Evolutionary conservation across 106 monocot genomes (phyloP).

Genomic region (Allium sativum): DNA sequence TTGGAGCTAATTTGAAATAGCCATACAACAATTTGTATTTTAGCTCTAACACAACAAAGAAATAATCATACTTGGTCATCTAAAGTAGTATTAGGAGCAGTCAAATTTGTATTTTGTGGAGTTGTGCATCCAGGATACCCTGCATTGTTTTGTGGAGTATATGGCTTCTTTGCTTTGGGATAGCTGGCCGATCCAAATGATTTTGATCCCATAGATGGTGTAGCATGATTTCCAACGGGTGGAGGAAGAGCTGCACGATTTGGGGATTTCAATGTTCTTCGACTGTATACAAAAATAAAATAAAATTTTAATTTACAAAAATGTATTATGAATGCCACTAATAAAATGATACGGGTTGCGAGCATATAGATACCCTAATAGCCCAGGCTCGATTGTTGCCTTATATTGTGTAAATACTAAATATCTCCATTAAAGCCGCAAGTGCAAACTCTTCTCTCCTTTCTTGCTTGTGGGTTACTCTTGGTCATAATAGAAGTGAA

Average conservation of each 20-base stretch:
- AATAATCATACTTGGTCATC: slow-evolving; percentile 45
- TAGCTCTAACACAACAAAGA: no score
- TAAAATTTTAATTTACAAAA: background rate
- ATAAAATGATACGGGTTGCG: background rate
- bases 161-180: slow-evolving; percentile 25
- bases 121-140: slow-evolving; percentile 21
- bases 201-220: slow-evolving; percentile 21
- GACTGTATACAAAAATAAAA: slow-evolving; percentile 18
- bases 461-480: slow-evolving; percentile 38
- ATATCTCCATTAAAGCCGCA: slow-evolving; percentile 82
- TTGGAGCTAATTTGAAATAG: no score
- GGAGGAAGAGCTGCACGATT: slow-evolving; percentile 57
- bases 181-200: slow-evolving; percentile 17
- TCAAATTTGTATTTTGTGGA: slow-evolving; percentile 21
- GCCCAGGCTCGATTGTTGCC: slow-evolving; percentile 68
- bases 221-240: slow-evolving; percentile 22
- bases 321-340: background rate
- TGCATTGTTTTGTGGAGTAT: slow-evolving; percentile 1
- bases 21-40: no score
- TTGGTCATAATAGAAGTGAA: slow-evolving; percentile 77
- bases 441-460: slow-evolving; percentile 81
- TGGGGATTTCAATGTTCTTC: slow-evolving; percentile 33
- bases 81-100: slow-evolving; percentile 19
- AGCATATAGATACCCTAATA: slow-evolving; percentile 47
- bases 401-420: slow-evolving; percentile 71